Percentiles rank a stretch among this genome's conserved stretches.
These are phyloP conservation scores for Sporothrix sp. DNA, from an alignment of 2,329 filamentous ascomycete genomes.

Conservation along the genomic window DNA sequence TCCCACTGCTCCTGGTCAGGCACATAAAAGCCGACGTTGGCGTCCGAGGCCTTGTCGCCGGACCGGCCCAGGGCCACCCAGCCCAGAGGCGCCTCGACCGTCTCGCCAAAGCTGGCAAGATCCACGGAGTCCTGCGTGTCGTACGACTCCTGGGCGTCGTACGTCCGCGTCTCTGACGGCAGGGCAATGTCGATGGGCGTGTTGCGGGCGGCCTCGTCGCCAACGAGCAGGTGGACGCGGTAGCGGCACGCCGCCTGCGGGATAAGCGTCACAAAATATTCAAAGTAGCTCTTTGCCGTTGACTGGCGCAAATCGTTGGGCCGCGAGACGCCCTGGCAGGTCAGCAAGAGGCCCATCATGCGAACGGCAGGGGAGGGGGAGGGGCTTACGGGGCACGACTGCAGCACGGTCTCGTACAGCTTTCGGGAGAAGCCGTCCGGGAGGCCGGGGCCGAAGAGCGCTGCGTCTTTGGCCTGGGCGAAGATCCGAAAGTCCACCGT, in stretches of 20 bases:
- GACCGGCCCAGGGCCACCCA: conserved; percentile 17
- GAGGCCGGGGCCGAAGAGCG: conserved; percentile 13
- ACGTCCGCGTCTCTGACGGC: conserved; percentile 4
- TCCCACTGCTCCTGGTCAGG: conserved; percentile 30
- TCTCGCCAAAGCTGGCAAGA: conserved; percentile 4
- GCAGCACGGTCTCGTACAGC: conserved; percentile 15
- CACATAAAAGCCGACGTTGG: conserved; percentile 28
- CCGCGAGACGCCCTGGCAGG: conserved; percentile 12
- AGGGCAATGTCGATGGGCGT: conserved; percentile 3
- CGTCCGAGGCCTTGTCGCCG: conserved; percentile 28
- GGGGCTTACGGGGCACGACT: conserved; percentile 16
- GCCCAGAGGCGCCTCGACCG: conserved; percentile 9
- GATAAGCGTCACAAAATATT: conserved; percentile 12
- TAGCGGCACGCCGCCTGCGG: conserved; percentile 11
- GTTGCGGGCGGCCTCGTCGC: background rate
- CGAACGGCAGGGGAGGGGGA: too few relatives aligned
- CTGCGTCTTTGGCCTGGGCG: conserved; percentile 9
- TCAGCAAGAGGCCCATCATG: too few relatives aligned
- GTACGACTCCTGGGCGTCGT: conserved; percentile 8
- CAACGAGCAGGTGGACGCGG: conserved; percentile 11
- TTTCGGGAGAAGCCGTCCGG: conserved; percentile 13
- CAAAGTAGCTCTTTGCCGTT: conserved; percentile 13
- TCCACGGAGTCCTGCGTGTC: conserved; percentile 4
- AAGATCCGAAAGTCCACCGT: conserved; percentile 20
- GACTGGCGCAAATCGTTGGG: conserved; percentile 14